phyloP scores from a whole-genome alignment of 345 rosid species.

The Cardamine occulta region DNA sequence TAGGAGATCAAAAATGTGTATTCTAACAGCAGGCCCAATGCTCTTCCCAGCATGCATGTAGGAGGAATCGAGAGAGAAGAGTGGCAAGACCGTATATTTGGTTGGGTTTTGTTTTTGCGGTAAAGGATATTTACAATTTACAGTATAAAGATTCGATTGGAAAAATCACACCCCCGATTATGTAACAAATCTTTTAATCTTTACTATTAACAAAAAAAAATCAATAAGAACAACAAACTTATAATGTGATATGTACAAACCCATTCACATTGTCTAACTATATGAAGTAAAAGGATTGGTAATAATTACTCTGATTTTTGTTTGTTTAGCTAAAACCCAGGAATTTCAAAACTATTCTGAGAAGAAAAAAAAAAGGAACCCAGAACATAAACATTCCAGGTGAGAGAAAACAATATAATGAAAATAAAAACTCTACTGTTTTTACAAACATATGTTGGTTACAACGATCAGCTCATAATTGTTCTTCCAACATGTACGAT shows the following conservation, averaged over 20 bases:
- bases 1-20: not conserved
- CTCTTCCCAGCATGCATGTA: too few species aligned
- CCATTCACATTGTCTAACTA: conserved; percentile 4
- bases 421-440: not conserved
- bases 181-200: not conserved
- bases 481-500: conserved; percentile 12
- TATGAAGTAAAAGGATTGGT: conserved; percentile 14
- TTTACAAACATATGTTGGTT: conserved; percentile 30
- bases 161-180: too few species aligned
- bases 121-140: not conserved
- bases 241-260: conserved; percentile 29
- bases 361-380: conserved; percentile 31
- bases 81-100: conserved; percentile 28
- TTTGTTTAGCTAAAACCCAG: not conserved
- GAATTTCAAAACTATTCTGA: too few species aligned
- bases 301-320: conserved; percentile 9
- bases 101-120: not conserved
- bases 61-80: conserved; percentile 17
- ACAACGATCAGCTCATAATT: conserved; percentile 29
- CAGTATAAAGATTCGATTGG: not conserved
- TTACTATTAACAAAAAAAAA: not conserved
- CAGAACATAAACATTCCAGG: conserved; percentile 19
- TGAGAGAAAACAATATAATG: conserved; percentile 11
- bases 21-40: too few species aligned
- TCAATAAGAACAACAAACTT: conserved; percentile 21